Evolutionary conservation across 257 asterid species (phyloP), one percentile per base, ranked within the genome.

Genomic region (Salvia miltiorrhiza): DNA sequence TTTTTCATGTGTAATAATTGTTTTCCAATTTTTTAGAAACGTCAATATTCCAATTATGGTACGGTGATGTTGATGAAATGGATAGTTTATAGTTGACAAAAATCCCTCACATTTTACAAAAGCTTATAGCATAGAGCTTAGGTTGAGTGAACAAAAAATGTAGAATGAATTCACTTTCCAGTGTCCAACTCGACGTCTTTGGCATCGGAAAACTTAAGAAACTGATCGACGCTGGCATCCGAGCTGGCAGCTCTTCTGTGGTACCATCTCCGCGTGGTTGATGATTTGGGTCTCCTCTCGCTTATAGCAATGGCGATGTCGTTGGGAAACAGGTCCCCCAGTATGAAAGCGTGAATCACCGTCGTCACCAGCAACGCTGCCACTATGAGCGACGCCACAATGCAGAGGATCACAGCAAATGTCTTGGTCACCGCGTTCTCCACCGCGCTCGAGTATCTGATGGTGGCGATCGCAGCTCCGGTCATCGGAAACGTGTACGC

Each of bases 401-500:
- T 26, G 50, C 94, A 89, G 7, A 89, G 94, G 14, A 66, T 1
- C 1, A 85, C 78, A 0, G 90, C 61, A 57, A 89, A 49, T 30
- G 53, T 49, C 65, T 77, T 82, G 4, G 96, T 87, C 33, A 82
- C 57, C 7, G 52, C 19, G n/a, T 70, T 85, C 30, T 84, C 72
- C 3, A 89, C 90, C 52, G 45, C 80, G 32, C 56, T 57, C 7
- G 98, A 76, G 83, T 89, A 89, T 59, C 80, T 83, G 44, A 89
- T 84, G 7, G 96, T 84, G 24, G 96, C 96, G 7, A 89, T 83
- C 21, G 87, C 96, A 2, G 91, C 96, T 69, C 98, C 96, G 0
- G 98, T 89, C 98, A 89, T 89, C 0, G 96, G 96, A 50, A 89
- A 89, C 8, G 98, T 92, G 76, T 92, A 92, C 12, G 96, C 96